A percentile compares a stretch with the other conserved stretches of the same genome.
These are phyloP conservation scores for Debaryomyces coudertii DNA, from an alignment of 1,139 yeast genomes.

Conservation along the genomic window DNA sequence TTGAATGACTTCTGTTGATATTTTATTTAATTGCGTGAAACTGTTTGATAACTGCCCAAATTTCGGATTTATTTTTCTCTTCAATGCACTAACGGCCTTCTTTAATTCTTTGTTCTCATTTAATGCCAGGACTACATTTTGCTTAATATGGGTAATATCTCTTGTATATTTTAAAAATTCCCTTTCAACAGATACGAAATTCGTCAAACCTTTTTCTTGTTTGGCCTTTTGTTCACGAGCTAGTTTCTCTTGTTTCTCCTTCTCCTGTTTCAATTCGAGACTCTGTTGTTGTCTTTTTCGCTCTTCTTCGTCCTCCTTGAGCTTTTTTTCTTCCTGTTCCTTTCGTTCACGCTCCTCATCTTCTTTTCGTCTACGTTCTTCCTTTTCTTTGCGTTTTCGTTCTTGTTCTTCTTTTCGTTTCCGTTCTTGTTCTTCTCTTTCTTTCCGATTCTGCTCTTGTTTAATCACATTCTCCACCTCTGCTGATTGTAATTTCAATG, in stretches of 20 bases:
- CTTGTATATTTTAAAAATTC: slow-evolving; percentile 56
- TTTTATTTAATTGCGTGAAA: slow-evolving; percentile 53
- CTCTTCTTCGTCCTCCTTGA: slow-evolving; percentile 17
- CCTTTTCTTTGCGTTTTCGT: slow-evolving; percentile 16
- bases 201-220: slow-evolving; percentile 30
- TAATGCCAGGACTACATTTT: slow-evolving; percentile 54
- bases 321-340: slow-evolving; percentile 15
- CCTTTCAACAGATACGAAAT: slow-evolving; percentile 43
- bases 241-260: slow-evolving; percentile 18
- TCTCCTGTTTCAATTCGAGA: slow-evolving; percentile 16
- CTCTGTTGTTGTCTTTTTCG: slow-evolving; percentile 8
- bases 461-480: slow-evolving; percentile 23
- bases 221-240: slow-evolving; percentile 19
- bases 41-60: slow-evolving; percentile 90
- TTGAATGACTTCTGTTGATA: slow-evolving; percentile 53
- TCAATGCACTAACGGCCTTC: slow-evolving; percentile 45
- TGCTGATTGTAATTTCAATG: slow-evolving; percentile 18
- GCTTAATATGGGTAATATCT: slow-evolving; percentile 62
- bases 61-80: slow-evolving; percentile 81
- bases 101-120: slow-evolving; percentile 44
- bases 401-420: slow-evolving; percentile 18
- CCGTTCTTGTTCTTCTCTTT: slow-evolving; percentile 17
- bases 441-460: slow-evolving; percentile 16
- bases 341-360: slow-evolving; percentile 17
- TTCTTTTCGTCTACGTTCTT: slow-evolving; percentile 18